Base-by-base conservation (phyloP, 306 rosid genomes). In the Phaseolus lunatus region DNA sequence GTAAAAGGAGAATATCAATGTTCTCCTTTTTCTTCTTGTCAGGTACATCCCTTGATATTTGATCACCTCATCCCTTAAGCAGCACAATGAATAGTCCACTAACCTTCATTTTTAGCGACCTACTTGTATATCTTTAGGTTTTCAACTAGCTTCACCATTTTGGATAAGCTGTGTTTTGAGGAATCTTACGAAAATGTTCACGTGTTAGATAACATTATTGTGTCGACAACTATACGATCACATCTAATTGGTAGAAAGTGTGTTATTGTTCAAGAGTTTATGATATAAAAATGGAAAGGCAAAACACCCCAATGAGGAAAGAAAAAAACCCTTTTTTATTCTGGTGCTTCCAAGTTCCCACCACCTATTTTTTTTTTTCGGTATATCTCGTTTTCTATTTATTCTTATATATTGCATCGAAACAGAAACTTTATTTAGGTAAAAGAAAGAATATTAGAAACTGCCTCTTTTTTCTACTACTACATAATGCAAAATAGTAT, bases 361-460 rank as follows among this genome's bases (percentile, higher is more conserved):
- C 20, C 66, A 59, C 19, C 14, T n/a, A n/a, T n/a, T 72, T 52
- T 59, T 67, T 72, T 37, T 37, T 44, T 26, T 9, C 2, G 11
- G 22, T 50, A 10, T 31, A 47, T 62, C 19, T 13, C 54, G 26
- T 33, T 44, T 37, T 64, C 49, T 37, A 23, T 33, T 47, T 52
- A 50, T 50, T 59, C 18, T 26, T 65, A 58, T 70, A 43, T 18
- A 26, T 65, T 66, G 22, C 43, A 71, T 65, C 54, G 57, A 66
- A 39, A 44, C 53, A 9, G 29, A 49, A 56, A 29, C 49, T 31
- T 44, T 69, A 63, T 29, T 44, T 27, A 58, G 49, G 19, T 15
- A 48, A 52, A 35, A 41, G 73, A 64, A 62, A 29, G 57, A 74
- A 27, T 72, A 73, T 53, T 24, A 39, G 70, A 67, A n/a, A 67